Evolutionary conservation across 495 filamentous ascomycete species (phyloP).

Genomic region (Sporormia fimetaria): DNA sequence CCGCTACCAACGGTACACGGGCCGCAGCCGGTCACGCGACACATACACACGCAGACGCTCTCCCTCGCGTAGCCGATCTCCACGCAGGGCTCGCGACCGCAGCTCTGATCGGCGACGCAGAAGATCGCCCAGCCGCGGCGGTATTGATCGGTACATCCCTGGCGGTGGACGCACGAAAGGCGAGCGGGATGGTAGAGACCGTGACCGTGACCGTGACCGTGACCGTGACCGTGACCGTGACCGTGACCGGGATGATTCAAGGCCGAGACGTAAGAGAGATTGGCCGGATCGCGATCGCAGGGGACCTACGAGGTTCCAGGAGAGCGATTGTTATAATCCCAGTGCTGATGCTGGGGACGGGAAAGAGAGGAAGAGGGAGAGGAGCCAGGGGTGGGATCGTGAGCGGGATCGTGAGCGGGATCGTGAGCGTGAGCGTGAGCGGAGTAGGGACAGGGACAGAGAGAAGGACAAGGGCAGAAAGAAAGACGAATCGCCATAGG

Average conservation of each 20-base stretch:
- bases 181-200: conserved; percentile 6
- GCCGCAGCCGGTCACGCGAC: conserved; percentile 19
- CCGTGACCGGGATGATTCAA: conserved; percentile 17
- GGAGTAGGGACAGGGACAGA: no score
- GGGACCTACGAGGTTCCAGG: conserved; percentile 2
- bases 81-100: not conserved
- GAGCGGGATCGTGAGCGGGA: not conserved
- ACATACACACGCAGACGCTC: conserved; percentile 1
- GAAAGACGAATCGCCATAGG: no score
- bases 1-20: conserved; percentile 24
- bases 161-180: not conserved
- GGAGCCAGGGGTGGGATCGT: not conserved
- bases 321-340: not conserved
- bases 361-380: not conserved
- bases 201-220: conserved; percentile 12
- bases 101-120: conserved; percentile 3
- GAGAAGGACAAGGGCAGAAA: no score
- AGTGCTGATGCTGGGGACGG: not conserved
- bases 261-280: no score
- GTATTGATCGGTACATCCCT: conserved; percentile 17
- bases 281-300: conserved; percentile 1
- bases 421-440: no score
- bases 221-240: conserved; percentile 21
- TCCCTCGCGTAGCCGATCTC: conserved; percentile 1
- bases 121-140: conserved; percentile 10